Evolutionary conservation across 805 yeast species (phyloP).

Genomic region (Ogataea paradorogensis): DNA sequence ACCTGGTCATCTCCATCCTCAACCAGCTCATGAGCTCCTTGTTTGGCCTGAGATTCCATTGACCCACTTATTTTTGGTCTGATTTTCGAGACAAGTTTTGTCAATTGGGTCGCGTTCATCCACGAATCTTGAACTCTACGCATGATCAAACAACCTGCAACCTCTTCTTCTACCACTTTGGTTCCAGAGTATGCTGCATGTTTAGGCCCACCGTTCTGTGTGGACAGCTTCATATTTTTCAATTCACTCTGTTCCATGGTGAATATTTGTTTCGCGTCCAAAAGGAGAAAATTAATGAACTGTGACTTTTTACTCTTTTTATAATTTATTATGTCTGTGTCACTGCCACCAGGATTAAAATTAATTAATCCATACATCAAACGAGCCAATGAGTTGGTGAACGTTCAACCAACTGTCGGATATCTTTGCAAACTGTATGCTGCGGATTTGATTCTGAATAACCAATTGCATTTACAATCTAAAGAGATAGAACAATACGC

Average conservation of each 20-base stretch:
- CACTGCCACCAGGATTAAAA: slow-evolving; percentile 31
- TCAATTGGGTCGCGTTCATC: slow-evolving; percentile 70
- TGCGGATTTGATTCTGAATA: slow-evolving; percentile 64
- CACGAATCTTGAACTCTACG: slow-evolving; percentile 60
- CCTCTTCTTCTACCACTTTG: slow-evolving; percentile 58
- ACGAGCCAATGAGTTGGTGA: slow-evolving; percentile 56
- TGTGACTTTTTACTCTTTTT: slow-evolving; percentile 4
- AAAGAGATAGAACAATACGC: slow-evolving; percentile 60
- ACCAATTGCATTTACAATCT: slow-evolving; percentile 55
- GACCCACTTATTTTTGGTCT: slow-evolving; percentile 60
- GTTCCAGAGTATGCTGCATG: slow-evolving; percentile 63
- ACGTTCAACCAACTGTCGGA: slow-evolving; percentile 62
- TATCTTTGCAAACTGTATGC: slow-evolving; percentile 74
- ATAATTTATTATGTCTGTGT: slow-evolving; percentile 3
- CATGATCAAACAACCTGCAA: slow-evolving; percentile 63
- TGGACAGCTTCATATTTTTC: slow-evolving; percentile 1
- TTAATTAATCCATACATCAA: slow-evolving; percentile 47
- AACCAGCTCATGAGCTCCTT: slow-evolving; percentile 65
- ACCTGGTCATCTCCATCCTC: slow-evolving; percentile 75
- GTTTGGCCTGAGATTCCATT: slow-evolving; percentile 60
- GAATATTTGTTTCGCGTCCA: slow-evolving; percentile 7
- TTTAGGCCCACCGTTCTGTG: slow-evolving; percentile 26
- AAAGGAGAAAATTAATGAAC: slow-evolving; percentile 7
- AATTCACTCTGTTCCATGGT: slow-evolving; percentile 2
- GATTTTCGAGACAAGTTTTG: slow-evolving; percentile 67